Base-by-base conservation (phyloP, 257 asterid genomes). In the Misopates orontium region DNA sequence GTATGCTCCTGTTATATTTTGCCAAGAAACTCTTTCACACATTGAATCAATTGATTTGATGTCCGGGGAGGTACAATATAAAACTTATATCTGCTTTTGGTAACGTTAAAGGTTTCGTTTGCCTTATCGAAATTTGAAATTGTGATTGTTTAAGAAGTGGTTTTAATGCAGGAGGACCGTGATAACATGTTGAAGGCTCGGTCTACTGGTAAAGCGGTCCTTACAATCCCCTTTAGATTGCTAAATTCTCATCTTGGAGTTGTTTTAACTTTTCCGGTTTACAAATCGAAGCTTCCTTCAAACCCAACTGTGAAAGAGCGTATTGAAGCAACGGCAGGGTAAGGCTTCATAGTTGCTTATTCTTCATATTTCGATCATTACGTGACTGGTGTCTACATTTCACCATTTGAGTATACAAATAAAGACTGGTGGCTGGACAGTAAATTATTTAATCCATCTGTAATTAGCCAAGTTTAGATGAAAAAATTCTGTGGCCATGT, bases 31-130 rank as follows among this genome's bases (percentile, higher is more conserved):
- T 0, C 79, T 92, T 21, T 92, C 97, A 42, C 87, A 92, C 76
- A 73, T 92, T 62, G 85, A 82, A 72, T 89, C 97, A 42, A 77
- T 92, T 8, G 98, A 92, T 79, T 87, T 92, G 97, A 92, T 92
- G 98, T 92, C 98, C 0, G 98, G 97, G 73, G 97, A 92, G 98
- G 98, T 89, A n/a, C n/a, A n/a, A n/a, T n/a, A n/a, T n/a, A n/a
- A 73, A 36, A 4, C 1, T 28, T n/a, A 40, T 20, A 57, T 20
- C 20, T 60, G 36, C 22, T 2, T 62, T 41, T 16, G 7, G 11
- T 10, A 15, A 42, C 3, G n/a, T n/a, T n/a, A n/a, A n/a, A n/a
- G 7, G 49, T 10, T 42, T 10, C 5, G 49, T 12, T 42, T 42
- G 14, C 16, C 49, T 9, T 0, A 12, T 15, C 10, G 4, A 8